Base-by-base conservation (phyloP, 2,329 filamentous ascomycete genomes). In the Xylaria sp. region DNA sequence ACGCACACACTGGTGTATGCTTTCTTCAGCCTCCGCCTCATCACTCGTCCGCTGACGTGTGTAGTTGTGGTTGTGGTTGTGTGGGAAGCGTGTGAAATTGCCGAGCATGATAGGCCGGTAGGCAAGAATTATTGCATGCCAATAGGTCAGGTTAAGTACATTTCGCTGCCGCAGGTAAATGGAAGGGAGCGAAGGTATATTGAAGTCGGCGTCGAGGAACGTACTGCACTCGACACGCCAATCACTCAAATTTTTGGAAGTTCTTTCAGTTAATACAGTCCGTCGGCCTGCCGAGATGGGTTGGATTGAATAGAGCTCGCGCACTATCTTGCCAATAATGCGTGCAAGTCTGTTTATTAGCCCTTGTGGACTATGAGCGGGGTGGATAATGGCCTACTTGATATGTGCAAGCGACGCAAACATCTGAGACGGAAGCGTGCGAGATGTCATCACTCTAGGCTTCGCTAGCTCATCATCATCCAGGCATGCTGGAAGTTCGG, bases 151-250 rank as follows among this genome's bases (percentile, higher is more conserved):
- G 50, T 82, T 83, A 1, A 84, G 71, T 0, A 83, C 80, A 28
- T 83, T 81, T 0, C 80, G 77, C 62, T 84, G 82, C 0, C 82
- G 76, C 59, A 81, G 81, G 52, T 81, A 82, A 6, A 83, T 81
- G 1, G 81, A 80, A 2, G 80, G 74, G 1, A 82, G 73, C 2
- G 81, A 74, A 0, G 79, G 72, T 1, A 75, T 72, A 46, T 78
- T 80, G 23, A 79, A 74, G 55, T 82, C 80, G 0, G 82, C 73
- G 5, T 83, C 81, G 0, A 84, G 76, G 25, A 84, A 82, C 2
- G 77, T 74, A 0, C 80, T 70, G 13, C 82, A 65, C 20, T 80
- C 78, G 0, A 68, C 70, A 15, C 79, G 74, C 82, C 82, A 84
- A 0, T 78, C 73, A 8, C 68, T 74, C 1, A 84, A 59, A 2